These are phyloP conservation scores for Perkinsus chesapeaki DNA, from an alignment of 169 alveolate species.

Conservation along the genomic window DNA sequence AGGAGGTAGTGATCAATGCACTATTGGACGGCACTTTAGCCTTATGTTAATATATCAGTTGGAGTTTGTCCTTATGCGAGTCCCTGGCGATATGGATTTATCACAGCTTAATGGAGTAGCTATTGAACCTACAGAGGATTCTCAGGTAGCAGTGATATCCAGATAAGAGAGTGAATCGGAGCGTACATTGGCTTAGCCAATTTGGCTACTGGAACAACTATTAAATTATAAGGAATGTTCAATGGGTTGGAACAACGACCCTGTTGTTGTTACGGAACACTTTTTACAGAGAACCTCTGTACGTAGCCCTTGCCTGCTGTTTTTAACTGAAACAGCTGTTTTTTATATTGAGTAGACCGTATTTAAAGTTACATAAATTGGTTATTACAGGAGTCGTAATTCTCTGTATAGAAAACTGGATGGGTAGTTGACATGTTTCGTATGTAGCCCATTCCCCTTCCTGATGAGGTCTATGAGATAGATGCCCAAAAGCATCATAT, in stretches of 20 bases:
- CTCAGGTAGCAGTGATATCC: not conserved
- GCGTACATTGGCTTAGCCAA: not conserved
- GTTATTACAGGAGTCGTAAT: too few species aligned
- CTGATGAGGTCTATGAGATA: not conserved
- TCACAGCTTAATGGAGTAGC: not conserved
- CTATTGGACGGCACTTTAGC: too few species aligned
- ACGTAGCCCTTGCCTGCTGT: too few species aligned
- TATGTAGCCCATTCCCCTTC: not conserved
- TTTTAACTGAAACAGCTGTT: too few species aligned
- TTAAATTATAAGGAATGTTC: too few species aligned
- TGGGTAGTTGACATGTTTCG: not conserved
- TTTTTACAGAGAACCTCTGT: too few species aligned
- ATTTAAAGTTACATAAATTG: too few species aligned
- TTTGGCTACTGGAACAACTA: too few species aligned
- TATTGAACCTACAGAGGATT: not conserved
- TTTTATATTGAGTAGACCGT: too few species aligned
- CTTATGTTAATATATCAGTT: not conserved
- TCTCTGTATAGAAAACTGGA: too few species aligned
- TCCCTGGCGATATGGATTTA: not conserved
- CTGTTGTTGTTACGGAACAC: too few species aligned
- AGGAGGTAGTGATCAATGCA: not conserved
- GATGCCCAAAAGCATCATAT: not conserved
- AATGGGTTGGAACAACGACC: too few species aligned
- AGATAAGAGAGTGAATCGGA: not conserved
- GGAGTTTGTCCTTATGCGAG: not conserved